phyloP scores from a whole-genome alignment of 1,284 basidiomycete species.

The Ganoderma sinense region DNA sequence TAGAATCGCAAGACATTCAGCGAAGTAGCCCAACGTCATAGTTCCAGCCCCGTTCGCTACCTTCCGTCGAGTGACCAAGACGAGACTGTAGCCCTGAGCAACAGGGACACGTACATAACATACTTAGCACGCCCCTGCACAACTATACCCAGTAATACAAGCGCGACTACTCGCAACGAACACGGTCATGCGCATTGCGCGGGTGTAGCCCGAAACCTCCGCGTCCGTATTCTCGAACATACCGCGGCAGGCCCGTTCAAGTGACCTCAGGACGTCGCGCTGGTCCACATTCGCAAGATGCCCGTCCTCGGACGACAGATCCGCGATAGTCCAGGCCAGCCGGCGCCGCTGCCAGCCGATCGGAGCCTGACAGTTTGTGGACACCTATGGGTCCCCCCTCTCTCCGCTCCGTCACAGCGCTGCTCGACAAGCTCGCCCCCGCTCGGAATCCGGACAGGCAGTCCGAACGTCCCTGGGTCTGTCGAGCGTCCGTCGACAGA shows the following conservation, averaged over 20 bases:
- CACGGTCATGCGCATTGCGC: slow-evolving; percentile 3
- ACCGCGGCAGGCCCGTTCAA: slow-evolving; percentile 3
- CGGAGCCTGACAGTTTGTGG: slow-evolving; percentile 11
- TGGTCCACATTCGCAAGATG: neutral
- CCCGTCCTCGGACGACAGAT: slow-evolving; percentile 2
- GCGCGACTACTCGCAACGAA: neutral
- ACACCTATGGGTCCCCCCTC: slow-evolving; percentile 17
- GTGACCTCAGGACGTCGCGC: slow-evolving; percentile 2
- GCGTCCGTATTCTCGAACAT: slow-evolving; percentile 10
- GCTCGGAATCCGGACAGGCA: neutral
- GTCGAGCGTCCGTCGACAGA: neutral
- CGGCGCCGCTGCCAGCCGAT: too few relatives aligned
- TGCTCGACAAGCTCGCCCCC: neutral
- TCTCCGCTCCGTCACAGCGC: neutral
- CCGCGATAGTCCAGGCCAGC: slow-evolving; percentile 4
- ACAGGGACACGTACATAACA: neutral
- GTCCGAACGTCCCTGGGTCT: neutral
- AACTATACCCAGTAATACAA: neutral
- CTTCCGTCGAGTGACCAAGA: neutral
- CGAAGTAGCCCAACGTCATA: neutral
- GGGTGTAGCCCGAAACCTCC: too few relatives aligned
- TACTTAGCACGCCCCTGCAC: neutral
- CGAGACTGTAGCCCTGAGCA: neutral
- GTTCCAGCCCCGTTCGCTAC: neutral
- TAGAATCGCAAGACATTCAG: neutral